Conservation (phyloP, 2,329 filamentous ascomycete genomes). For the Rasamsonia emersonii region DNA sequence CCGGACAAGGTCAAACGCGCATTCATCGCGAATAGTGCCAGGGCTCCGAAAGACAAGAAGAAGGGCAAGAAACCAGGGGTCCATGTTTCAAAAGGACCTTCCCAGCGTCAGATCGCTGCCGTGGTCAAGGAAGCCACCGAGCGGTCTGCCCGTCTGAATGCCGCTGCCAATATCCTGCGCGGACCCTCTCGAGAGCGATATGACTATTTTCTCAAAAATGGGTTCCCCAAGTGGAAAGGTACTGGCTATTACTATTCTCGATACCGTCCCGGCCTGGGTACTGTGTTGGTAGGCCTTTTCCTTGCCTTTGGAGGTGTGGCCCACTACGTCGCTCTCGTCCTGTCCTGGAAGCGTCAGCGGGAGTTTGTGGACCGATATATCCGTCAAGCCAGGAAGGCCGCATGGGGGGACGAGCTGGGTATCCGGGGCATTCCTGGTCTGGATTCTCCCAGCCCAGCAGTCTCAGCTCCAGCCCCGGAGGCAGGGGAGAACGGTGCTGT, state of each 20-base stretch:
- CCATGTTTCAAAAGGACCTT: conserved; percentile 61
- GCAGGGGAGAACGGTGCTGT: conserved; percentile 43
- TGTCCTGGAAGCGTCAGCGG: conserved; percentile 80
- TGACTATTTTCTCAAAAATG: conserved; percentile 86
- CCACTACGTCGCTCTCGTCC: conserved; percentile 77
- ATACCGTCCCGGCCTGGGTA: conserved; percentile 82
- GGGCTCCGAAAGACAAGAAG: conserved; percentile 39
- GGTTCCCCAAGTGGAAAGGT: conserved; percentile 93
- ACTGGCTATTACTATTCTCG: conserved; percentile 97
- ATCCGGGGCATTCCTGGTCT: conserved; percentile 60
- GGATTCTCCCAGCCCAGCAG: conserved; percentile 31
- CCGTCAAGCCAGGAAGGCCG: conserved; percentile 74
- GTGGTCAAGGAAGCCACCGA: conserved; percentile 75
- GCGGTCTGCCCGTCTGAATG: conserved; percentile 72
- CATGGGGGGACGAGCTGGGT: conserved; percentile 76
- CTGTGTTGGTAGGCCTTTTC: conserved; percentile 74
- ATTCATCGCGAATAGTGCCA: conserved; percentile 62
- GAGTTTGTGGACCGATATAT: conserved; percentile 92
- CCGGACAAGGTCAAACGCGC: conserved; percentile 91
- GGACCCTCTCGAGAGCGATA: conserved; percentile 77
- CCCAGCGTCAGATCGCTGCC: conserved; percentile 64
- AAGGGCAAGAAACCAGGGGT: conserved; percentile 52
- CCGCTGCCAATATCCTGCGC: conserved; percentile 78
- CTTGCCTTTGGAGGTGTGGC: conserved; percentile 72
- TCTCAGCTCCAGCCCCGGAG: conserved; percentile 35